These are phyloP conservation scores for Pelargonium citronellum DNA, from an alignment of 441 rosid species.

Conservation along the genomic window DNA sequence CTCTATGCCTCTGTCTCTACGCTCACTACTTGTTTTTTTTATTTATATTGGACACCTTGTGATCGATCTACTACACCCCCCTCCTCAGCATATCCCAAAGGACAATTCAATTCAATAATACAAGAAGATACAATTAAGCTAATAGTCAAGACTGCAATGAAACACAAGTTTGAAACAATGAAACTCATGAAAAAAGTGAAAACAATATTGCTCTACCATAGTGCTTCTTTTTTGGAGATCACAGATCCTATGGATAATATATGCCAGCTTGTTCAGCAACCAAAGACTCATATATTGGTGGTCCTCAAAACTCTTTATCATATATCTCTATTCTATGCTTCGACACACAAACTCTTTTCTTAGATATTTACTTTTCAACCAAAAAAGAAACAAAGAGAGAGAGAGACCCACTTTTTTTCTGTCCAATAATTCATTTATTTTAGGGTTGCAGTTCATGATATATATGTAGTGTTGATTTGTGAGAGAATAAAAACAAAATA, in stretches of 20 bases:
- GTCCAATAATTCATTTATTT: neutral
- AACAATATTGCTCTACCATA: conserved; percentile 16
- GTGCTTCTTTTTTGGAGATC: conserved; percentile 20
- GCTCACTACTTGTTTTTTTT: too few relatives aligned
- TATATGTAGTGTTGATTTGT: too few relatives aligned
- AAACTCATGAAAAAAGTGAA: conserved; percentile 27
- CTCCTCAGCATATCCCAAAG: neutral
- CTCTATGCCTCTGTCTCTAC: neutral
- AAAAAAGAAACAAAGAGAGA: conserved; percentile 7
- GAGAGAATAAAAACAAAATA: too few relatives aligned
- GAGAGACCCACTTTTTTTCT: neutral
- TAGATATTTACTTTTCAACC: conserved; percentile 32
- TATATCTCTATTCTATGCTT: conserved; percentile 26
- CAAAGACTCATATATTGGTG: conserved; percentile 27
- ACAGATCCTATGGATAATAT: conserved; percentile 10
- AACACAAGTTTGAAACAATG: conserved; percentile 20
- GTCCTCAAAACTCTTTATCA: conserved; percentile 38
- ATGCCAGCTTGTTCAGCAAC: conserved; percentile 11
- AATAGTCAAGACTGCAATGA: conserved; percentile 20
- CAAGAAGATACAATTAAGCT: too few relatives aligned
- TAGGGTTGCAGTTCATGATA: too few relatives aligned
- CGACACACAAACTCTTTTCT: conserved; percentile 35
- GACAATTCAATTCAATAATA: neutral
- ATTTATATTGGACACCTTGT: too few relatives aligned
- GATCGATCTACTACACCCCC: too few relatives aligned